A percentile compares a stretch with the other conserved stretches of the same genome.
Conservation (phyloP, 495 filamentous ascomycete genomes). For the Zalerion maritima region DNA sequence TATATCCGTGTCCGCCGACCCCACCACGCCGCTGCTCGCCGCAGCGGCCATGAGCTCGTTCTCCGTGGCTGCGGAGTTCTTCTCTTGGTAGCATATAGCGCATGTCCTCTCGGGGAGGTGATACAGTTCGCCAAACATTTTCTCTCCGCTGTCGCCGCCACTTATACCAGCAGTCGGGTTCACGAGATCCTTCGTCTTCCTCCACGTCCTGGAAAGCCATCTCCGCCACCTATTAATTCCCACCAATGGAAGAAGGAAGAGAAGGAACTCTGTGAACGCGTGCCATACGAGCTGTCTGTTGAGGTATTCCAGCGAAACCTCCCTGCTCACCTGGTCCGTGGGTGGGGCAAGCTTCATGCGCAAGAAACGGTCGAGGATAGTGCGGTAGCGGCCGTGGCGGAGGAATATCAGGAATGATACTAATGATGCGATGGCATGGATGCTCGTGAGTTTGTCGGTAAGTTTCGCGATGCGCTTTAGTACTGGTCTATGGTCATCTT, state of each 20-base stretch:
- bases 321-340: slow-evolving; percentile 65
- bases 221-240: slow-evolving; percentile 85
- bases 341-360: slow-evolving; percentile 75
- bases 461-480: slow-evolving; percentile 49
- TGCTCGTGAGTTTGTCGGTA: slow-evolving; percentile 50
- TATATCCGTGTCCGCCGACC: slow-evolving; percentile 83
- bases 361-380: slow-evolving; percentile 73
- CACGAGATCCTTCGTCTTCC: slow-evolving; percentile 53
- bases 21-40: slow-evolving; percentile 56
- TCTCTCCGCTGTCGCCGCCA: slow-evolving; percentile 29
- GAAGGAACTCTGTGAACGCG: slow-evolving; percentile 92
- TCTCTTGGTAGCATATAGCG: slow-evolving; percentile 93
- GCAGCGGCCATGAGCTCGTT: slow-evolving; percentile 50
- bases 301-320: slow-evolving; percentile 94
- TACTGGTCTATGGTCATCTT: slow-evolving; percentile 36
- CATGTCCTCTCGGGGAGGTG: slow-evolving; percentile 90
- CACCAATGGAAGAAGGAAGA: slow-evolving; percentile 88
- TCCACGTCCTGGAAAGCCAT: slow-evolving; percentile 74
- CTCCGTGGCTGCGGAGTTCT: slow-evolving; percentile 59
- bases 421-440: slow-evolving; percentile 68
- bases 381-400: slow-evolving; percentile 79
- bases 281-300: slow-evolving; percentile 98
- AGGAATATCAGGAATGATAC: slow-evolving; percentile 81
- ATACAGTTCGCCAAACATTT: slow-evolving; percentile 55
- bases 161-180: slow-evolving; percentile 22